phyloP scores from a whole-genome alignment of 176 grass and related monocot species.

The Avena insularis region DNA sequence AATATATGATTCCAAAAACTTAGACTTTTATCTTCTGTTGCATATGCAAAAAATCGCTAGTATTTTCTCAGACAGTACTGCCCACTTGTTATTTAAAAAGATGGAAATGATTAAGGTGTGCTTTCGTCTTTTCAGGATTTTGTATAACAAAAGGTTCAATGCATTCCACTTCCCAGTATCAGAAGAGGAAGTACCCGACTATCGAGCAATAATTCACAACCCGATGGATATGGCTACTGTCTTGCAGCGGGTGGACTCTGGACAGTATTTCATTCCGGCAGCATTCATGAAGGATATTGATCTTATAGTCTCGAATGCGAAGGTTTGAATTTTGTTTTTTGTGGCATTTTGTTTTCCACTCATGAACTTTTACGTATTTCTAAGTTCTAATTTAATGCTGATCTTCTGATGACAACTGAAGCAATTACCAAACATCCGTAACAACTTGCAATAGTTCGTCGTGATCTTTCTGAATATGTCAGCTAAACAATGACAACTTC shows the following conservation, averaged over 20 bases:
- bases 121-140: conserved; percentile 66
- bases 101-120: conserved; percentile 38
- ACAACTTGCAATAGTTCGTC: conserved; percentile 10
- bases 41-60: background rate
- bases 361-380: conserved; percentile 22
- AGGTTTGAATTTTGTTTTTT: conserved; percentile 59
- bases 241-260: conserved; percentile 89
- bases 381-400: background rate
- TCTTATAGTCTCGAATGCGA: conserved; percentile 93
- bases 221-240: conserved; percentile 98
- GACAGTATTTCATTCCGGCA: conserved; percentile 66
- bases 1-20: conserved; percentile 3
- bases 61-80: conserved; percentile 19
- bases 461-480: conserved; percentile 1
- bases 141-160: conserved; percentile 92
- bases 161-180: conserved; percentile 90
- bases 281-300: conserved; percentile 88
- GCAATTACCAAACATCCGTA: conserved; percentile 24
- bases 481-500: conserved; percentile 33
- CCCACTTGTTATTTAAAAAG: conserved; percentile 29
- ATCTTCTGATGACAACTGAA: background rate
- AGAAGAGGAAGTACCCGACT: conserved; percentile 94
- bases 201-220: conserved; percentile 76
- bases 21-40: conserved; percentile 4
- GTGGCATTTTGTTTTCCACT: conserved; percentile 23